Evolutionary conservation across 768 basidiomycete genomes (phyloP), one percentile per base, ranked within the genome.

Genomic region (Hebeloma cylindrosporum): DNA sequence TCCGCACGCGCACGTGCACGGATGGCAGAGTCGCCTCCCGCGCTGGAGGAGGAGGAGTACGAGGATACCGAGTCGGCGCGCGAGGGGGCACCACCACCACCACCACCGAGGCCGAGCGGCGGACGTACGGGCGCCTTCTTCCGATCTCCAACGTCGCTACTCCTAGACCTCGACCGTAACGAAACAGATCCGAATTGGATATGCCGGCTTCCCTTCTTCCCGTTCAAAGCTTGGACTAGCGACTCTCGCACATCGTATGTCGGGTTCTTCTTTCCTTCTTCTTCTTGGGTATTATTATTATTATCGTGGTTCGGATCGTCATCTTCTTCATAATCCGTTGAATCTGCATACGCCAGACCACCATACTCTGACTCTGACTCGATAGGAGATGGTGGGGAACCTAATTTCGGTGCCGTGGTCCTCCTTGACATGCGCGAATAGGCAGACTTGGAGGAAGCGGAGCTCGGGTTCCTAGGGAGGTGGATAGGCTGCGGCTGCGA

Each of bases 271-370:
- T 45, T 43, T 57, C 60, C 20, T 34, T 33, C 17, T 40, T 45
- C 43, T 45, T 45, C 46, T 43, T 34, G 41, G 50, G 34, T 31
- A 50, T 43, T 56, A 20, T 59, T 52, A 17, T 60, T 61, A 14
- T 62, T 64, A 16, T 42, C 40, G 58, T 61, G 32, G 34, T 38
- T 22, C 17, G 18, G 26, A 18, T 51, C 48, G 16, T 66, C 64
- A 16, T 68, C 67, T n/a, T n/a, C n/a, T 34, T 75, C 75, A 43
- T 71, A 58, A 33, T 74, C 75, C 5, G 71, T 70, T 13, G 72
- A 72, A 42, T 74, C 69, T 3, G 74, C 76, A 50, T 80, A 80
- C 2, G 77, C 77, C 16, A 79, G 63, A 11, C 75, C 73, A 20
- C 74, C 70, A 23, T 69, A 70, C 45, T 78, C 75, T 3, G 73